Base-by-base conservation (phyloP, 2,329 filamentous ascomycete species). In the Trichoderma polysporum region DNA sequence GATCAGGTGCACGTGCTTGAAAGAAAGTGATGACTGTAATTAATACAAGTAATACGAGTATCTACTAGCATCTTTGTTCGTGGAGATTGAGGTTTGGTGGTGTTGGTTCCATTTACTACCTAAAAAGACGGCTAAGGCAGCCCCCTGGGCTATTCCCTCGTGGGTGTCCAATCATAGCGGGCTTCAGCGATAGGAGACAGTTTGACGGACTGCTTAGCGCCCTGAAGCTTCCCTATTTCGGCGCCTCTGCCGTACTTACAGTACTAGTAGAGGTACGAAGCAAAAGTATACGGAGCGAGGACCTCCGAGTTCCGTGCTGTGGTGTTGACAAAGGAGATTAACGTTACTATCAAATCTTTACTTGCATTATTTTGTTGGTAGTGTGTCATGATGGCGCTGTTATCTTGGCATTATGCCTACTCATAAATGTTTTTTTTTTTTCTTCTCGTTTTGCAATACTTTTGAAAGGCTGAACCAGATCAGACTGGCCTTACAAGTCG, bases 151-250 rank as follows among this genome's bases (percentile, higher is more conserved):
- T 17, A n/a, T n/a, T 25, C 27, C 49, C 13, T 29, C 13, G 29
- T 33, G 7, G 10, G 13, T 19, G n/a, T 35, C 56, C 41, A 60
- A 60, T 35, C 41, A 49, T 47, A 35, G 57, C 19, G 41, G 39
- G 1, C 19, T 35, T 7, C 15, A 25, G 57, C 4, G 57, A 49
- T 22, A 37, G 57, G 39, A 29, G 57, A 35, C 41, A 10, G 59
- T 25, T 22, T 22, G 17, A 59, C 33, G 22, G 25, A 35, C 37
- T 10, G 17, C 33, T 56, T 56, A 54, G 61, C 37, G 49, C 61
- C 50, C 61, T 45, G 50, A 22, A 64, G 39, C 61, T 25, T 29
- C 61, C 61, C 27, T 61, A 45, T 19, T 61, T 5, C 31, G 58
- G 58, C 45, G 45, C 58, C 45, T 61, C 41, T 47, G 35, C 37